A percentile compares a stretch with the other conserved stretches of the same genome.
These are phyloP conservation scores for Fusarium proliferatum DNA, from an alignment of 2,329 filamentous ascomycete species.

Conservation along the genomic window DNA sequence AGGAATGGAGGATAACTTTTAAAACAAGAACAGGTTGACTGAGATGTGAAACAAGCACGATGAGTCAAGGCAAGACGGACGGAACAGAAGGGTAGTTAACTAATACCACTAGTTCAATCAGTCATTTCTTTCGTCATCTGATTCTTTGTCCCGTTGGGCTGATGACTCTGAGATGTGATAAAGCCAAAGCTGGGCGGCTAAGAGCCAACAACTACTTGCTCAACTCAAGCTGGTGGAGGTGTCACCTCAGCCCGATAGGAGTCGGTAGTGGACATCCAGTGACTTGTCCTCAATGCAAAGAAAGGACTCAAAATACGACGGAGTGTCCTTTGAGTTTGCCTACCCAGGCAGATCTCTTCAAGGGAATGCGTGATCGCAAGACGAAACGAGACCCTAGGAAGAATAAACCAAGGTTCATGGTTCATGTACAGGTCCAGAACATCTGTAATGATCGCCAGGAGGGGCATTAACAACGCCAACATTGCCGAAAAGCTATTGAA, in stretches of 20 bases:
- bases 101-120: not conserved
- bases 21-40: slow-evolving; percentile 35
- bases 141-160: slow-evolving; percentile 33
- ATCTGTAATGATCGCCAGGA: slow-evolving; percentile 36
- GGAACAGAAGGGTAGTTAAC: slow-evolving; percentile 1
- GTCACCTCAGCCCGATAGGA: slow-evolving; percentile 8
- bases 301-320: not conserved
- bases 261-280: not conserved
- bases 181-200: slow-evolving; percentile 42
- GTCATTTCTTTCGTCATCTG: slow-evolving; percentile 32
- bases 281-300: not conserved
- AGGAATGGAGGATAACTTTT: not conserved
- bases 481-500: not conserved
- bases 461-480: slow-evolving; percentile 12
- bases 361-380: slow-evolving; percentile 20
- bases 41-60: slow-evolving; percentile 20
- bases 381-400: slow-evolving; percentile 23
- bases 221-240: slow-evolving; percentile 26
- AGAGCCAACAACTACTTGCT: slow-evolving; percentile 34
- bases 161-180: slow-evolving; percentile 40
- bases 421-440: slow-evolving; percentile 9
- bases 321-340: not conserved
- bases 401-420: slow-evolving; percentile 12
- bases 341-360: not conserved
- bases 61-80: slow-evolving; percentile 17